Base-by-base conservation (phyloP, 495 filamentous ascomycete species). In the Penicillium alfredii region DNA sequence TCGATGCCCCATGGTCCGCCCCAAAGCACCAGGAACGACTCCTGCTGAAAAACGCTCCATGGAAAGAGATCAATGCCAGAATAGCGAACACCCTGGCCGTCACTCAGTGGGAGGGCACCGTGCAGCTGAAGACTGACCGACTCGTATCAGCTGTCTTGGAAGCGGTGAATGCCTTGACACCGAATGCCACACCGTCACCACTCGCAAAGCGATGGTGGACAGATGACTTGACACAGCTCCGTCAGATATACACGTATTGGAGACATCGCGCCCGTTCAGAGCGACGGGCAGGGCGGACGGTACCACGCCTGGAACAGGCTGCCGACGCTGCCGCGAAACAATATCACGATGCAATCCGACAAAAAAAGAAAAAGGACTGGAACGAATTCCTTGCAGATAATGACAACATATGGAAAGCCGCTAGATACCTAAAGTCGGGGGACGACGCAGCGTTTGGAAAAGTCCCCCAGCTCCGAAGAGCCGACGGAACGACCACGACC, bases 11-110 rank as follows among this genome's bases (percentile, higher is more conserved):
- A 10, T 35, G 23, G 35, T 10, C 37, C 16, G 22, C 33, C 16
- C 40, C 30, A 18, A 44, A 35, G 30, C 30, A 38, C 24, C 20
- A 38, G 34, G 54, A 47, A 13, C 32, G 48, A 47, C 48, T 60
- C 16, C 44, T 57, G 10, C 34, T 54, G 6, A 58, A 58, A 35
- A 59, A 60, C 32, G 55, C 52, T 12, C 49, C 36, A 39, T 61
- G 38, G 50, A 53, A 54, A 27, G 46, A 23, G 21, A 23, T 23
- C 21, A 23, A 23, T n/a, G n/a, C n/a, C n/a, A n/a, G n/a, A n/a
- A n/a, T n/a, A 11, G 23, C 42, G 24, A 41, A 14, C 1, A 31
- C 26, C 6, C 45, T 53, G 13, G 8, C 25, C 18, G 13, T 33
- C 22, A 42, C 41, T 48, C 49, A 30, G 11, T 45, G 20, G 30